A percentile compares a stretch with the other conserved stretches of the same genome.
Evolutionary conservation across 768 basidiomycete genomes (phyloP).

Genomic region (Amanita pseudoporphyria): DNA sequence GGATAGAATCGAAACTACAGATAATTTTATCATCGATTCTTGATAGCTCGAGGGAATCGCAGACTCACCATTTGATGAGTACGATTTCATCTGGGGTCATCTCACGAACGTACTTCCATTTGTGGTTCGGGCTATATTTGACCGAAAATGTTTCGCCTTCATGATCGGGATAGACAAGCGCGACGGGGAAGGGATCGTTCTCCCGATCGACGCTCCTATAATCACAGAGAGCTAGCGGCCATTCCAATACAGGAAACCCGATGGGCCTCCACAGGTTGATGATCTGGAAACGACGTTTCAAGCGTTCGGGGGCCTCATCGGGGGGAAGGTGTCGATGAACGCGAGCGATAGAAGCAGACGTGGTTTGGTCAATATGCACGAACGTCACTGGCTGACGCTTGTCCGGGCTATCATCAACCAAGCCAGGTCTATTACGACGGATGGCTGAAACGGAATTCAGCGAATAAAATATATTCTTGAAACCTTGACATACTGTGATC

Average conservation of each 20-base stretch:
- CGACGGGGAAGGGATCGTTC: slow-evolving; percentile 33
- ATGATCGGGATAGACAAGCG: slow-evolving; percentile 36
- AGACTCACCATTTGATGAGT: slow-evolving; percentile 42
- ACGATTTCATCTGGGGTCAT: slow-evolving; percentile 40
- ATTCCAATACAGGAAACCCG: slow-evolving; percentile 33
- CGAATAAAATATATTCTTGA: background rate
- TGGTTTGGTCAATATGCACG: slow-evolving; percentile 46
- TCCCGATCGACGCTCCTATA: slow-evolving; percentile 32
- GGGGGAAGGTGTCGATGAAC: slow-evolving; percentile 43
- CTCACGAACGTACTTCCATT: slow-evolving; percentile 41
- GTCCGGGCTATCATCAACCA: slow-evolving; percentile 22
- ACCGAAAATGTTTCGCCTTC: slow-evolving; percentile 46
- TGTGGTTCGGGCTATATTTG: slow-evolving; percentile 34
- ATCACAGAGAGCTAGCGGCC: slow-evolving; percentile 44
- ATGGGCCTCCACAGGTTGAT: slow-evolving; percentile 58
- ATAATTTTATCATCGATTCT: background rate
- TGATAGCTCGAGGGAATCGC: background rate
- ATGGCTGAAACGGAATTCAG: slow-evolving; percentile 22
- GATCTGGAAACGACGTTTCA: slow-evolving; percentile 43
- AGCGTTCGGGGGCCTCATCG: slow-evolving; percentile 30
- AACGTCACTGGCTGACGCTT: slow-evolving; percentile 37
- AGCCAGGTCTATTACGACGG: slow-evolving; percentile 33
- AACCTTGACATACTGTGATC: slow-evolving; percentile 24
- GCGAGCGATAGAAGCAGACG: slow-evolving; percentile 30
- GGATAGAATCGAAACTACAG: slow-evolving; percentile 27